Evolutionary conservation across 2,329 filamentous ascomycete genomes (phyloP).

Genomic region (Colletotrichum plurivorum): DNA sequence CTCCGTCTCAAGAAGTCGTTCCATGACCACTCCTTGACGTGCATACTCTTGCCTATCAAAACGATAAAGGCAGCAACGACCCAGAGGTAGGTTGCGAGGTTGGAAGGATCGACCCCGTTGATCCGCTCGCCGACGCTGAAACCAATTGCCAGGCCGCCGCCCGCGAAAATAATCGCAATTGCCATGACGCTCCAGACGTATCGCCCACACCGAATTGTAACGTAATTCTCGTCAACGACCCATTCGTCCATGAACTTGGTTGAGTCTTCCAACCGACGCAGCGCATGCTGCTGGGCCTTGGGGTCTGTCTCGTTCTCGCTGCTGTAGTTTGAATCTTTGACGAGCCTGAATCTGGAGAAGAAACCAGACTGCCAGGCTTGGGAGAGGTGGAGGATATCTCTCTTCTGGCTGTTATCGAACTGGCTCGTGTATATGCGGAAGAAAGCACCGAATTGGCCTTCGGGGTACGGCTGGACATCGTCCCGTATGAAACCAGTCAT

Average conservation of each 20-base stretch:
- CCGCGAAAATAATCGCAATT: constrained; percentile 34
- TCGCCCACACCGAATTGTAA: constrained; percentile 1
- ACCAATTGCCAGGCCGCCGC: constrained; percentile 46
- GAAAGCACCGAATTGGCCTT: constrained; percentile 26
- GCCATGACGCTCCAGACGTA: constrained; percentile 17
- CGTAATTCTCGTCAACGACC: constrained; percentile 12
- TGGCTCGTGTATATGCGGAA: constrained; percentile 23
- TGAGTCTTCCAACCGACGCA: background rate
- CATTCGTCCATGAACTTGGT: constrained; percentile 12
- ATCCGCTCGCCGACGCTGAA: constrained; percentile 46
- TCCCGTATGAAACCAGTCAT: constrained; percentile 1
- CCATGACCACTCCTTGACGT: constrained; percentile 48
- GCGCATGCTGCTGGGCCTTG: background rate
- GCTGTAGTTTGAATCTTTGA: background rate
- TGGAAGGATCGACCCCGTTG: constrained; percentile 50
- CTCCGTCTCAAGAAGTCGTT: constrained; percentile 46
- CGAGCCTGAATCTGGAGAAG: background rate
- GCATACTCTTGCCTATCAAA: constrained; percentile 45
- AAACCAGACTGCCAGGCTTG: background rate
- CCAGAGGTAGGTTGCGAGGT: constrained; percentile 48
- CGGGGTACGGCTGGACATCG: constrained; percentile 11
- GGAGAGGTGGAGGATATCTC: constrained; percentile 2
- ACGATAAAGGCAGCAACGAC: constrained; percentile 45
- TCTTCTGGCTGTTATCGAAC: background rate
- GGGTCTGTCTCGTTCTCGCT: background rate